phyloP scores from a whole-genome alignment of 73 alveolate genomes.

The Effrenium voratum region DNA sequence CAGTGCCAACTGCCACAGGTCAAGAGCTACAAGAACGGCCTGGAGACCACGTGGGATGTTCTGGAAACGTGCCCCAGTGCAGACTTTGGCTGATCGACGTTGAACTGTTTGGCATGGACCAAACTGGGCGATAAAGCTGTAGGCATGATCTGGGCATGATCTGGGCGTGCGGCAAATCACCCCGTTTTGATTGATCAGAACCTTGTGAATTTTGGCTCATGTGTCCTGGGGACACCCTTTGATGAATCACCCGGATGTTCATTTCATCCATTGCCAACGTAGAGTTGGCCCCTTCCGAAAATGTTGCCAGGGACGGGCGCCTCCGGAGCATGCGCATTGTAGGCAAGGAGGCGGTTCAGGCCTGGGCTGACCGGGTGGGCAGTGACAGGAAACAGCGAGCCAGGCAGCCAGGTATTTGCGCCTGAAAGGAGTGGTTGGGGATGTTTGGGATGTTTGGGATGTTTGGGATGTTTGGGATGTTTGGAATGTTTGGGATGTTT shows the following conservation, averaged over 20 bases:
- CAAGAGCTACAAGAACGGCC: constrained; percentile 77
- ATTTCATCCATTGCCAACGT: background rate
- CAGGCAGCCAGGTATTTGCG: too few relatives aligned
- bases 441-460: too few relatives aligned
- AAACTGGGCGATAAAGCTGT: background rate
- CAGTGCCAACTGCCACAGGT: too few relatives aligned
- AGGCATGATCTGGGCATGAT: background rate
- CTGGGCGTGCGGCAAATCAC: background rate
- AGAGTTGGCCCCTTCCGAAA: background rate
- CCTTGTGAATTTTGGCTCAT: background rate
- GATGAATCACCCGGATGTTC: background rate
- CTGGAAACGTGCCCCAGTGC: constrained; percentile 12
- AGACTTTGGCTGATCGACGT: background rate
- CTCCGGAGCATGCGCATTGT: constrained; percentile 73
- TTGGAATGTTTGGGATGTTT: too few relatives aligned
- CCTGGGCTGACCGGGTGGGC: too few relatives aligned
- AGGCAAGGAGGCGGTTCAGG: constrained; percentile 41
- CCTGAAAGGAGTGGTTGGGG: too few relatives aligned
- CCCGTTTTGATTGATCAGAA: background rate
- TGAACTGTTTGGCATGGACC: background rate
- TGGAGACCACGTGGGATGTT: constrained; percentile 86
- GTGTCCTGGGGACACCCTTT: background rate
- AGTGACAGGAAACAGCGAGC: too few relatives aligned
- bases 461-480: too few relatives aligned
- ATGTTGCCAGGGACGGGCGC: constrained; percentile 22